phyloP scores from a whole-genome alignment of 208 protist species.

The Pavlovales sp. region DNA sequence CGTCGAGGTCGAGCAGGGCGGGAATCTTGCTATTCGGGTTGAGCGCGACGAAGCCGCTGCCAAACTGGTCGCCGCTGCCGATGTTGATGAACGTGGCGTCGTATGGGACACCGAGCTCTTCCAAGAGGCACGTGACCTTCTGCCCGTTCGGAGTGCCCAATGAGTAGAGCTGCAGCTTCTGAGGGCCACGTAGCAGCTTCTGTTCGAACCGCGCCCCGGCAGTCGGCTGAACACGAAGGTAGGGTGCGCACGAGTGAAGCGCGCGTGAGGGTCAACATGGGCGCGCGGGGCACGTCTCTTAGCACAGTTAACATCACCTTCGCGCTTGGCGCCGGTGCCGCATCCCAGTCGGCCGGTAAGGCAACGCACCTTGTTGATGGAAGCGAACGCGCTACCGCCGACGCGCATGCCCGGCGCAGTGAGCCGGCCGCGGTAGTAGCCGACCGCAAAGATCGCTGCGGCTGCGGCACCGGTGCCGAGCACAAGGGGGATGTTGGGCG shows the following conservation, averaged over 20 bases:
- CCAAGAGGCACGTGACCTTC: slow-evolving; percentile 47
- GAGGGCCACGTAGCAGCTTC: slow-evolving; percentile 33
- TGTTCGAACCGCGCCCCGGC: not conserved
- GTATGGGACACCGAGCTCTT: slow-evolving; percentile 34
- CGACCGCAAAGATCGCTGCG: too few relatives aligned
- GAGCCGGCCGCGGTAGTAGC: too few relatives aligned
- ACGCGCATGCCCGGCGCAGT: too few relatives aligned
- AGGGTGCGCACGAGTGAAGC: too few relatives aligned
- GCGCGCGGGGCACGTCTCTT: too few relatives aligned
- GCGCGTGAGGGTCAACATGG: too few relatives aligned
- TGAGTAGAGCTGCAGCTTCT: slow-evolving; percentile 48
- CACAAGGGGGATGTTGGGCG: too few relatives aligned
- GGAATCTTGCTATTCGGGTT: slow-evolving; percentile 75
- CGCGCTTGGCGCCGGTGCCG: too few relatives aligned
- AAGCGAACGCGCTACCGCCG: not conserved
- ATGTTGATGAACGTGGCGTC: slow-evolving; percentile 20
- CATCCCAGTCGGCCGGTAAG: too few relatives aligned
- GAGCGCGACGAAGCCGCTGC: slow-evolving; percentile 59
- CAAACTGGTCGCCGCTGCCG: slow-evolving; percentile 50
- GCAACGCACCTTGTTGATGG: too few relatives aligned
- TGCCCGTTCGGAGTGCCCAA: slow-evolving; percentile 51
- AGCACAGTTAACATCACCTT: too few relatives aligned
- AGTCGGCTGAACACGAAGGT: not conserved
- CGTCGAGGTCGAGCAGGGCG: slow-evolving; percentile 62
- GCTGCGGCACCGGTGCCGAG: too few relatives aligned